These are phyloP conservation scores for Penicillium freii DNA, from an alignment of 2,329 filamentous ascomycete species.

Conservation along the genomic window DNA sequence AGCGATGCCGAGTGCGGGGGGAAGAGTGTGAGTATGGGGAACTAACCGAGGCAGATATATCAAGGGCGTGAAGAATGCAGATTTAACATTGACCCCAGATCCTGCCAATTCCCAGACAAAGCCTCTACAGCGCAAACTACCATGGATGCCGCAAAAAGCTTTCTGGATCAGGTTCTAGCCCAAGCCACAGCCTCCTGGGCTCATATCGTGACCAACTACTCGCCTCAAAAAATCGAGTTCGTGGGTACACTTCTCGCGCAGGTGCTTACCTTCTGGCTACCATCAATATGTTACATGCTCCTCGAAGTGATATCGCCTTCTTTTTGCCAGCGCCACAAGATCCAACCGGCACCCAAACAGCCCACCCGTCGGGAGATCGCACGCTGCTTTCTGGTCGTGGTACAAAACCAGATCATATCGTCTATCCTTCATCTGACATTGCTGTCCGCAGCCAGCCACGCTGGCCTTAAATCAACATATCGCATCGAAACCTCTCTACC, in stretches of 20 bases:
- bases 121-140: not conserved
- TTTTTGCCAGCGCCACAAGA: conserved; percentile 54
- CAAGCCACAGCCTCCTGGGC: conserved; percentile 14
- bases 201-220: conserved; percentile 18
- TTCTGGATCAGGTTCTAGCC: conserved; percentile 3
- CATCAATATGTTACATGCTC: conserved; percentile 40
- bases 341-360: conserved; percentile 53
- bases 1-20: not conserved
- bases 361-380: conserved; percentile 48
- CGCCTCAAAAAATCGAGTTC: conserved; percentile 29
- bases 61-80: not conserved
- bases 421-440: conserved; percentile 34
- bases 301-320: conserved; percentile 48
- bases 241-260: conserved; percentile 27
- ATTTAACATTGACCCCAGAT: not conserved
- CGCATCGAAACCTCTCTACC: conserved; percentile 44
- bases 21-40: not conserved
- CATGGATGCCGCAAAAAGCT: conserved; percentile 1
- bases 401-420: conserved; percentile 50
- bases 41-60: conserved; percentile 1
- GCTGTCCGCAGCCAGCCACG: conserved; percentile 16
- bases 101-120: not conserved
- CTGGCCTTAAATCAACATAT: conserved; percentile 31
- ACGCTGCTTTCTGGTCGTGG: conserved; percentile 46
- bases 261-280: conserved; percentile 28